Base-by-base conservation (phyloP, 331 rosid species). In the Malus hybrid region DNA sequence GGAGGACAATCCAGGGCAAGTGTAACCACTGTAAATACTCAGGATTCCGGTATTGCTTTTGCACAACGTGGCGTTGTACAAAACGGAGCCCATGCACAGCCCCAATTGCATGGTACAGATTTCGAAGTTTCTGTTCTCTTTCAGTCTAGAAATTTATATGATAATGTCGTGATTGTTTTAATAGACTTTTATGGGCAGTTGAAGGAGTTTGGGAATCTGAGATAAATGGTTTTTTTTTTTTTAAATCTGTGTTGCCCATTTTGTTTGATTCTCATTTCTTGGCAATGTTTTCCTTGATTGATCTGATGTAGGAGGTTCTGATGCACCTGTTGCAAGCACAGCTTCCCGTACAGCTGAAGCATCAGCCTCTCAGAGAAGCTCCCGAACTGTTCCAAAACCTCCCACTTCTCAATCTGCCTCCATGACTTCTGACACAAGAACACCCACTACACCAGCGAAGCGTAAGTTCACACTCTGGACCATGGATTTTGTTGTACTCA, bases 1-100 rank as follows among this genome's bases (percentile, higher is more conserved):
- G 97, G 96, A 70, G 96, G 90, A 81, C 97, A 93, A 78, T 76
- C 91, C 36, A 83, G 96, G 89, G 85, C 80, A 69, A 84, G 76
- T 84, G 75, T 80, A 28, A 28, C 29, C 70, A 28, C 75, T 46
- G 87, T 76, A 77, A 82, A 79, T 85, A 78, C 92, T 33, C 33
- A 78, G 14, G 97, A 88, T 76, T 79, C 85, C 7, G 83, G 80
- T 71, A 83, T 19, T 60, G 83, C 83, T 80, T 62, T 89, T 69
- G 73, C 83, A 18, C 82, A 75, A 12, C 88, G 85, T 24, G 83
- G 80, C 1, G 70, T 79, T 2, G 57, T 82, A 27, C 90, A 33
- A 33, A 93, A 93, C 81, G 98, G 98, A 70, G 76, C 86, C 65
- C 96, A 77, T 71, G 34, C 42, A 63, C 86, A 82, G 80, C 85